Conservation (phyloP, 2,329 filamentous ascomycete genomes). For the Ophiostoma perfectum region DNA sequence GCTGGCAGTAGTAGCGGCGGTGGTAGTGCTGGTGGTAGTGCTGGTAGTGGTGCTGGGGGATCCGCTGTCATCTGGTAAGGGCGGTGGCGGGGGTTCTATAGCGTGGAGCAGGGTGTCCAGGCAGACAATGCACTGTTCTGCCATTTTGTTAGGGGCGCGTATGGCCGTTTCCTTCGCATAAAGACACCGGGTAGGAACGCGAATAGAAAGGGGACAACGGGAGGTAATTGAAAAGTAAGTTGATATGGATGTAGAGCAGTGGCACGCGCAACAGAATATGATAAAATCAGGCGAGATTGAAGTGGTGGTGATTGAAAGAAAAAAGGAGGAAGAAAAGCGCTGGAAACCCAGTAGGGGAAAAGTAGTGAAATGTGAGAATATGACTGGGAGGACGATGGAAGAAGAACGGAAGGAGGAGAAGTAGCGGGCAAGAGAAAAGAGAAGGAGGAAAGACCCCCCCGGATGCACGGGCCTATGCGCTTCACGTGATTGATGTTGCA, state of each 20-base stretch:
- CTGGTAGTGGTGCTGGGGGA: not conserved
- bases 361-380: slow-evolving; percentile 24
- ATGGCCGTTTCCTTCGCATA: slow-evolving; percentile 25
- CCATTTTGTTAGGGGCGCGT: slow-evolving; percentile 34
- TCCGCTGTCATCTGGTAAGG: slow-evolving; percentile 19
- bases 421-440: slow-evolving; percentile 3
- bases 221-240: not conserved
- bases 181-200: slow-evolving; percentile 11
- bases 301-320: slow-evolving; percentile 6
- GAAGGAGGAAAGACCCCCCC: not conserved
- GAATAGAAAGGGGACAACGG: not conserved
- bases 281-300: not conserved
- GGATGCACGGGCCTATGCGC: slow-evolving; percentile 10
- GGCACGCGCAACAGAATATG: not conserved
- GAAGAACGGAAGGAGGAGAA: slow-evolving; percentile 11
- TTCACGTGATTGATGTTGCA: slow-evolving; percentile 11
- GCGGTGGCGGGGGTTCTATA: slow-evolving; percentile 28
- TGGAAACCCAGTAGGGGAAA: not conserved
- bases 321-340: slow-evolving; percentile 7
- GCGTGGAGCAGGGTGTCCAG: slow-evolving; percentile 50
- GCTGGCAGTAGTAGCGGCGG: not conserved
- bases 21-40: slow-evolving; percentile 5
- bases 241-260: not conserved
- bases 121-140: slow-evolving; percentile 67
- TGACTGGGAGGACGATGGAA: slow-evolving; percentile 15